A percentile compares a stretch with the other conserved stretches of the same genome.
These are phyloP conservation scores for Fragaria iinumae DNA, from an alignment of 306 rosid species.

Conservation along the genomic window DNA sequence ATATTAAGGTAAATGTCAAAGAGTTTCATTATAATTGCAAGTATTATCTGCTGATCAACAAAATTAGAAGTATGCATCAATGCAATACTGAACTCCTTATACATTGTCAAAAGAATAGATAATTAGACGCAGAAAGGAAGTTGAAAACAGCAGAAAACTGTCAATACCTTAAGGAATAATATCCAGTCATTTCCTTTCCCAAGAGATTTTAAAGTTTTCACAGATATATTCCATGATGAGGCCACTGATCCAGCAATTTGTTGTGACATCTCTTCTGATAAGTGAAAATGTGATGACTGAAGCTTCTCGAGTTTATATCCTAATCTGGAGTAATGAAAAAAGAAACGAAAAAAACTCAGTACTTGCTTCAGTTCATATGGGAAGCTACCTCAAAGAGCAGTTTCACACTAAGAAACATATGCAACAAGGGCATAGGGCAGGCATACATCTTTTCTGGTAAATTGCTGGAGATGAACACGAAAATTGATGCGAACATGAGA, in stretches of 20 bases:
- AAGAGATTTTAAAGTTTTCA: conserved; percentile 60
- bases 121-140: conserved; percentile 3
- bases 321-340: conserved; percentile 46
- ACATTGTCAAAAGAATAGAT: neutral
- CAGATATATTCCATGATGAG: conserved; percentile 69
- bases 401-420: conserved; percentile 13
- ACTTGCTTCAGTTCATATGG: conserved; percentile 28
- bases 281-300: conserved; percentile 62
- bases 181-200: conserved; percentile 63
- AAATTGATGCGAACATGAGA: conserved; percentile 47
- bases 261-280: conserved; percentile 68
- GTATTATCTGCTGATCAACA: neutral
- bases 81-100: conserved; percentile 3
- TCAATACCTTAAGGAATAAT: conserved; percentile 64
- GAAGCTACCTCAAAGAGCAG: conserved; percentile 1
- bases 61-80: neutral
- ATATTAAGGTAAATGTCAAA: neutral
- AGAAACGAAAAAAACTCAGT: conserved; percentile 14
- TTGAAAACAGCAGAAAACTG: neutral
- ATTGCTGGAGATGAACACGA: conserved; percentile 57
- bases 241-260: conserved; percentile 48
- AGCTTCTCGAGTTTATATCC: conserved; percentile 80
- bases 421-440: conserved; percentile 23
- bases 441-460: conserved; percentile 80
- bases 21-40: neutral